Conservation (phyloP, 495 filamentous ascomycete species). For the Neurospora sp. region DNA sequence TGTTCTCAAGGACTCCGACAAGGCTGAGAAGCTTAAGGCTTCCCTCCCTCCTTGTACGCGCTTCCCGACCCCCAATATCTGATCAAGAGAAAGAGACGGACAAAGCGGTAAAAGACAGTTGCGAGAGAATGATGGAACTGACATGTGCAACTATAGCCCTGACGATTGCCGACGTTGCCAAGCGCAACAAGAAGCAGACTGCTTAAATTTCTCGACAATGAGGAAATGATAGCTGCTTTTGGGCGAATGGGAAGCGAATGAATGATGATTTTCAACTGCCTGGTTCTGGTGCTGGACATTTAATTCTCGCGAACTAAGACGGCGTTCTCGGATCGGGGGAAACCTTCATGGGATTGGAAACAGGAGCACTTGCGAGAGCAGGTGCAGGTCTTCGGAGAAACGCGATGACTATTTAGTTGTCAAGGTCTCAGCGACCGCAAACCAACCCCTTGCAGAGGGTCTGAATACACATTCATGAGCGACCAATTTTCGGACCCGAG, state of each 20-base stretch:
- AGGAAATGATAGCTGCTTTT: not conserved
- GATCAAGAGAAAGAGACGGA: not conserved
- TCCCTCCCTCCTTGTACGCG: constrained; percentile 83
- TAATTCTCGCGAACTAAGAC: not conserved
- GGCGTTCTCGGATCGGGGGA: not conserved
- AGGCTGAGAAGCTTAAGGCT: constrained; percentile 99
- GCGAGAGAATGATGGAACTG: not conserved
- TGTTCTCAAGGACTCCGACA: constrained; percentile 92
- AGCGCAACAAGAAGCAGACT: constrained; percentile 28
- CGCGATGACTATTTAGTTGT: not conserved
- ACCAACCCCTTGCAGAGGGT: not conserved
- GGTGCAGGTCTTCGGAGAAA: not conserved
- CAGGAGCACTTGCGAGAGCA: not conserved
- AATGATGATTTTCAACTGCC: not conserved
- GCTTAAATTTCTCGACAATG: not conserved
- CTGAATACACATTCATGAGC: not conserved
- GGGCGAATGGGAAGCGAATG: not conserved
- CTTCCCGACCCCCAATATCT: not conserved
- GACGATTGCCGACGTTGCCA: constrained; percentile 38
- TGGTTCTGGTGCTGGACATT: constrained; percentile 1
- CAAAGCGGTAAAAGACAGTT: not conserved
- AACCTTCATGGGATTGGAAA: not conserved
- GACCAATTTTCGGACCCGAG: not conserved
- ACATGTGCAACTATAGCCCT: constrained; percentile 24
- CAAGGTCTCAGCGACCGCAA: not conserved